A percentile compares a stretch with the other conserved stretches of the same genome.
Evolutionary conservation across 768 basidiomycete species (phyloP).

Genomic region (Leccinum rimulosum): DNA sequence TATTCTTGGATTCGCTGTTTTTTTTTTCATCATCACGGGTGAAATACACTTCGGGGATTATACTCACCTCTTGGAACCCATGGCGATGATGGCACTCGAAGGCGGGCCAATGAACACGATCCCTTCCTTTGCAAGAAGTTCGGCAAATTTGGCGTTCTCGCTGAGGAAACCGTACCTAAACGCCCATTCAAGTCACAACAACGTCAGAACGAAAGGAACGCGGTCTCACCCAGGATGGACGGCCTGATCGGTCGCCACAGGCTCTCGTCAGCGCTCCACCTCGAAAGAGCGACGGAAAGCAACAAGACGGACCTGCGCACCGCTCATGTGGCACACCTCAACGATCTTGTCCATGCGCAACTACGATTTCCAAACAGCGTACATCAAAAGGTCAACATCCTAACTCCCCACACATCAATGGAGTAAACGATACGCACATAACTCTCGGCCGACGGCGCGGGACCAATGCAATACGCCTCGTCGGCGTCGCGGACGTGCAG

Average conservation of each 20-base stretch:
- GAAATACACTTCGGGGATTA: background rate
- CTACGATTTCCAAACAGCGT: slow-evolving; percentile 37
- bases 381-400: slow-evolving; percentile 3
- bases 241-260: slow-evolving; percentile 45
- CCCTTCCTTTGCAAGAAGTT: slow-evolving; percentile 69
- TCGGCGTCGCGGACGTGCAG: slow-evolving; percentile 86
- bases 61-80: slow-evolving; percentile 90
- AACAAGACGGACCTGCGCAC: slow-evolving; percentile 66
- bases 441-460: slow-evolving; percentile 84
- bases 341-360: slow-evolving; percentile 87
- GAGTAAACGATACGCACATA: slow-evolving; percentile 57
- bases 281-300: background rate
- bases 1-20: slow-evolving; percentile 89
- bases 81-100: slow-evolving; percentile 80
- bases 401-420: background rate
- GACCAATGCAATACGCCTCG: slow-evolving; percentile 90
- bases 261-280: background rate
- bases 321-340: slow-evolving; percentile 73
- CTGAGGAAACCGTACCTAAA: slow-evolving; percentile 85
- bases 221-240: slow-evolving; percentile 81
- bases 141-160: slow-evolving; percentile 84
- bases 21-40: background rate
- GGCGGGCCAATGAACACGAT: slow-evolving; percentile 93
- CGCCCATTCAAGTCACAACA: background rate
- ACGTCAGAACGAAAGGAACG: background rate